Percentiles rank a stretch among this genome's conserved stretches.
Evolutionary conservation across 2,329 filamentous ascomycete genomes (phyloP).

Genomic region (Biscogniauxia mediterranea): DNA sequence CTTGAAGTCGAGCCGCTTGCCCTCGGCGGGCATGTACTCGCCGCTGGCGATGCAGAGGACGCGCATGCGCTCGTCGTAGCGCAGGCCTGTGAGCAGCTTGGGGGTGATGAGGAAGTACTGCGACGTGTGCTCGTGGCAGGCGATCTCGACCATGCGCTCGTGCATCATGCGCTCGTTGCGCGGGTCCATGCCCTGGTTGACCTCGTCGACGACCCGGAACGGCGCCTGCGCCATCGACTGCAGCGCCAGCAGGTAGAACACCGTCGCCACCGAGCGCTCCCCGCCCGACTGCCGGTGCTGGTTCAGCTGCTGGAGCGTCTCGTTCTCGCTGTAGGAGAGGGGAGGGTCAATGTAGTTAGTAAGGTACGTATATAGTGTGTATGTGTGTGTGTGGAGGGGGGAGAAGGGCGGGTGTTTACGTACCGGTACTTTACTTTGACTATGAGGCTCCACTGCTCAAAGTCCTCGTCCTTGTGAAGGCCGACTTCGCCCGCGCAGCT

Average conservation of each 20-base stretch:
- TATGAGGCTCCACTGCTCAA: slow-evolving; percentile 89
- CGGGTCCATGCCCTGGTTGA: slow-evolving; percentile 99
- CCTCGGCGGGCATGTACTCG: slow-evolving; percentile 63
- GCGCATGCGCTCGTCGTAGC: slow-evolving; percentile 88
- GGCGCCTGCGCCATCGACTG: slow-evolving; percentile 91
- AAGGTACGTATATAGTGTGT: no score
- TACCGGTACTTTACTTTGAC: slow-evolving; percentile 95
- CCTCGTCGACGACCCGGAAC: slow-evolving; percentile 98
- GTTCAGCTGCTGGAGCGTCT: slow-evolving; percentile 80
- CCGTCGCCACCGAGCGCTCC: slow-evolving; percentile 92
- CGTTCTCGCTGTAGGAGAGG: slow-evolving; percentile 60
- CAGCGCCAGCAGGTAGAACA: slow-evolving; percentile 98
- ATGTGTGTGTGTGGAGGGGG: neutral
- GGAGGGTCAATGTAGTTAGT: slow-evolving; percentile 11
- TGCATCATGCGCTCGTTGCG: slow-evolving; percentile 98
- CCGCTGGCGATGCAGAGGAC: slow-evolving; percentile 92
- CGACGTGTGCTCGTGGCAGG: slow-evolving; percentile 75
- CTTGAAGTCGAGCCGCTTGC: slow-evolving; percentile 49
- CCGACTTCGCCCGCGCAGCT: slow-evolving; percentile 89
- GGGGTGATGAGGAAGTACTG: slow-evolving; percentile 98
- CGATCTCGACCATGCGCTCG: slow-evolving; percentile 96
- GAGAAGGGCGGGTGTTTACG: slow-evolving; percentile 26
- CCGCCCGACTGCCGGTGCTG: slow-evolving; percentile 94
- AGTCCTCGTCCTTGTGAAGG: slow-evolving; percentile 87
- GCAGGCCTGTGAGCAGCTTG: slow-evolving; percentile 81